These are phyloP conservation scores for Porogramme epimiltina DNA, from an alignment of 1,284 basidiomycete genomes.

Conservation along the genomic window DNA sequence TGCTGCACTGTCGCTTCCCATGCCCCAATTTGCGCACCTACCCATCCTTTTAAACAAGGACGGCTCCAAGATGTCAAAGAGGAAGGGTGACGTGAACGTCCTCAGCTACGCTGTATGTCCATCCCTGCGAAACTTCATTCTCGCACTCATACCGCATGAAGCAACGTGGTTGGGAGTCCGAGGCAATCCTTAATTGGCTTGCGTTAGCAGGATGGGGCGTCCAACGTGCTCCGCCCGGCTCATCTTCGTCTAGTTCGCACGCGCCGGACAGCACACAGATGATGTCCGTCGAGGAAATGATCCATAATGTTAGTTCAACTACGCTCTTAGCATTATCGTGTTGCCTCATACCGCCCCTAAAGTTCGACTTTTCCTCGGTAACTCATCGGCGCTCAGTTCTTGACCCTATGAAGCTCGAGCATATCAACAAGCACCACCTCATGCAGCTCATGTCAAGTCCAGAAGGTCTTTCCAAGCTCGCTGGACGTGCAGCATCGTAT, in stretches of 20 bases:
- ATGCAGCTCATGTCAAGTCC: constrained; percentile 47
- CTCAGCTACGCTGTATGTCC: constrained; percentile 78
- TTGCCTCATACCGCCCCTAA: not conserved
- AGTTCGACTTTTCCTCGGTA: constrained; percentile 73
- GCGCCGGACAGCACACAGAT: constrained; percentile 68
- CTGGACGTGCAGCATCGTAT: constrained; percentile 46
- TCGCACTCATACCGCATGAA: constrained; percentile 25
- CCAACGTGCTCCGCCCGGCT: constrained; percentile 38
- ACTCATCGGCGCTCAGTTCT: constrained; percentile 79
- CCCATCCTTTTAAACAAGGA: constrained; percentile 90
- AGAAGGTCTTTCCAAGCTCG: constrained; percentile 48
- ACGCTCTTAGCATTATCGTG: too few species aligned
- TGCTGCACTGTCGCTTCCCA: constrained; percentile 67
- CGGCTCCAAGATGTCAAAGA: constrained; percentile 93
- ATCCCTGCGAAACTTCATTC: not conserved
- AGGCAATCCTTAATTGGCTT: constrained; percentile 91
- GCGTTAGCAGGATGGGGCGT: constrained; percentile 92
- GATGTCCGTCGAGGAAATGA: constrained; percentile 67
- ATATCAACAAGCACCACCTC: constrained; percentile 80
- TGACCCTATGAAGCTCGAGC: constrained; percentile 71
- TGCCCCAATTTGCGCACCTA: constrained; percentile 89
- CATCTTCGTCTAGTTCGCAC: constrained; percentile 25
- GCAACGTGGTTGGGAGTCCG: constrained; percentile 86
- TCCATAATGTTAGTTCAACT: constrained; percentile 49
- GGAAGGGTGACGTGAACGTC: constrained; percentile 88